Base-by-base conservation (phyloP, 441 rosid genomes). In the Breynia disticha region DNA sequence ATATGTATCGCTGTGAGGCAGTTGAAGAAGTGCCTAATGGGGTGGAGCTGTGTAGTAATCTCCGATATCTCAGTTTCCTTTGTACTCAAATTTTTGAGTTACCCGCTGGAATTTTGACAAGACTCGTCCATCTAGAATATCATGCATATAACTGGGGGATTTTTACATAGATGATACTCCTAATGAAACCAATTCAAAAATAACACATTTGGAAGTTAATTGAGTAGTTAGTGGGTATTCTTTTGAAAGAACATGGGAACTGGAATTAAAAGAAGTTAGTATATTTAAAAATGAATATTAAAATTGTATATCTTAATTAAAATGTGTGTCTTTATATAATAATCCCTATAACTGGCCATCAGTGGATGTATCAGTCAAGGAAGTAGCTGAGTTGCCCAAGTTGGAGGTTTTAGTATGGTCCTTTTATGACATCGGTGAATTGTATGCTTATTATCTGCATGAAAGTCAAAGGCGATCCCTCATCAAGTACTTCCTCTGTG, bases 11-110 rank as follows among this genome's bases (percentile, higher is more conserved):
- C 12, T 45, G 60, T 10, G 45, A 18, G 2, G 17, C n/a, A 3
- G 50, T 71, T 10, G 20, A 14, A 1, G 22, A n/a, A 16, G 37
- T 52, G 2, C 76, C 72, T 17, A 3, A 15, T 0, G 77, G 64
- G 1, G 5, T 72, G 5, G 56, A 57, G 43, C 22, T 12, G 11
- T 24, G 65, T 24, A 51, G 57, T 14, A 64, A 61, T 16, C 59
- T 72, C 5, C 39, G 11, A n/a, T 50, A 38, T 32, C 45, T 72
- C 15, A 35, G 55, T 49, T 35, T 68, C 9, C 0, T 0, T 1
- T n/a, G 7, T 3, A 0, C 10, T 0, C 0, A 4, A 1, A 35
- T 59, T 5, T 0, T 0, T 4, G n/a, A 14, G 37, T 57, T 65
- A 1, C 67, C 54, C 0, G 14, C 9, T 7, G 65, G 63, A 1